Conservation (phyloP, 345 rosid genomes). For the Brassica napus region Da-Ae NC_063443.1:11862001-11862500, state of each 20-base stretch:
- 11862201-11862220: constrained; percentile 68
- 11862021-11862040: not conserved
- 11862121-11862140: constrained; percentile 91
- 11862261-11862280: constrained; percentile 45
- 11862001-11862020: constrained; percentile 58
- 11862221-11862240: constrained; percentile 52
- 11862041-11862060: not conserved
- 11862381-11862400: constrained; percentile 55
- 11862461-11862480: constrained; percentile 76
- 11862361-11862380: constrained; percentile 89
- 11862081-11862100: constrained; percentile 71
- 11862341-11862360: constrained; percentile 65
- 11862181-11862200: constrained; percentile 72
- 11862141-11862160: constrained; percentile 89
- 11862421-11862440: constrained; percentile 79
- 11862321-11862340: constrained; percentile 84
- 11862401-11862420: constrained; percentile 85
- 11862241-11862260: constrained; percentile 63
- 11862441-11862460: constrained; percentile 76
- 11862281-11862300: constrained; percentile 72
- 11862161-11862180: constrained; percentile 94
- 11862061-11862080: not conserved
- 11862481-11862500: constrained; percentile 75
- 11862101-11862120: constrained; percentile 80
- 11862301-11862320: constrained; percentile 79